These are phyloP conservation scores for Carex cristatella DNA, from an alignment of 176 grass and related monocot species.

Conservation along the genomic window DNA sequence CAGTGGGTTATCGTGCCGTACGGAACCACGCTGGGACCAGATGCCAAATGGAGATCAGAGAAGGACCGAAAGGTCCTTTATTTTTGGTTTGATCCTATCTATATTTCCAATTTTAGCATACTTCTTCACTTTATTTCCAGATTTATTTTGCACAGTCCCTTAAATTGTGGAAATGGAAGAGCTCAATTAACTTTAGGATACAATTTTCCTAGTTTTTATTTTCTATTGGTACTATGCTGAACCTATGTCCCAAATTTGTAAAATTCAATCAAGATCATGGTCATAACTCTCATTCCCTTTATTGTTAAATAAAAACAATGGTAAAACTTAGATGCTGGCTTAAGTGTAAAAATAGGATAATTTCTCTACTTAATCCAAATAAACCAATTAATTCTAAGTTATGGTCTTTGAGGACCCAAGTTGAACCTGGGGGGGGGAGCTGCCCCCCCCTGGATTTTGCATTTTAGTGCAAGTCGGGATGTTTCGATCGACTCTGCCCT, in stretches of 20 bases:
- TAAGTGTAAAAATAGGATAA: neutral
- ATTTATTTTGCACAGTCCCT: neutral
- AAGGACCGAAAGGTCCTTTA: conserved; percentile 66
- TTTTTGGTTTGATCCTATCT: conserved; percentile 43
- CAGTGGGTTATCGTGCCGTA: conserved; percentile 60
- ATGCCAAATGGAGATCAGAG: conserved; percentile 61
- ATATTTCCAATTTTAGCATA: neutral
- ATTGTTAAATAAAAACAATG: neutral
- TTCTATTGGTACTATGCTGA: neutral
- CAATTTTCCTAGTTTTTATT: neutral
- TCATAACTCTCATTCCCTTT: neutral
- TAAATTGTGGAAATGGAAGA: neutral
- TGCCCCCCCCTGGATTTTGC: too few relatives aligned
- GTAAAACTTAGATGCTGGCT: neutral
- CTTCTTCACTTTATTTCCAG: neutral
- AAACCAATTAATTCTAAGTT: neutral
- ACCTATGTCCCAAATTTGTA: neutral
- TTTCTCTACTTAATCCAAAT: neutral
- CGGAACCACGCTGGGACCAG: conserved; percentile 52
- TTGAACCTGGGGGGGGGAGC: too few relatives aligned
- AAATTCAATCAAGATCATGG: neutral
- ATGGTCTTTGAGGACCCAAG: neutral
- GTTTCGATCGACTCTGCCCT: too few relatives aligned
- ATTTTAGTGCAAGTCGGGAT: too few relatives aligned
- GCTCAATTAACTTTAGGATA: neutral